Base-by-base conservation (phyloP, 805 yeast genomes). In the Starmerella kuoi region DNA sequence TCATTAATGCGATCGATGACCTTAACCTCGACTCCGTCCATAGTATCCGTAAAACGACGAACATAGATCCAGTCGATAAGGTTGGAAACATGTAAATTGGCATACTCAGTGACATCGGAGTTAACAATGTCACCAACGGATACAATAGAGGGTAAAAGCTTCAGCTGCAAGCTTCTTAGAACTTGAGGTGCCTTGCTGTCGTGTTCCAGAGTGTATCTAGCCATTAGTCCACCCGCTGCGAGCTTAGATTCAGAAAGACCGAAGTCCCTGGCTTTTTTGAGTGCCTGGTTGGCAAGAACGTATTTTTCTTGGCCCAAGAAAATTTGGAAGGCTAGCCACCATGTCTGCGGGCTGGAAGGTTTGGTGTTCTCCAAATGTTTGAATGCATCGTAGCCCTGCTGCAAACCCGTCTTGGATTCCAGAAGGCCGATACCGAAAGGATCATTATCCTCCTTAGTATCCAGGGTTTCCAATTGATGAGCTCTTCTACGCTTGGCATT, bases 271-370 rank as follows among this genome's bases (percentile, higher is more conserved):
- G 72, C 68, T 51, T 61, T 68, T 43, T 65, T 66, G 42, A 72
- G 54, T 1, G 74, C 67, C 53, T 69, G 76, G 37, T 68, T 58
- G 5, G 77, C 75, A 49, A 73, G 61, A 24, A 72, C 68, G 49
- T 70, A 72, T 57, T 73, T 72, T 37, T 65, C 63, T 46, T 69
- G 70, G 2, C 60, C 50, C 40, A 66, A 55, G 50, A 69, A 67
- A 12, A 72, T 52, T 31, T 61, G 61, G 53, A 63, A 70, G 3
- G 66, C 70, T 19, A 69, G 57, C 46, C 67, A 63, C 72, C 72
- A 68, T 1, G 73, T 62, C 12, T 14, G 11, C 14, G 42, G 32
- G 15, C 30, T 25, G 8, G 37, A 4, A 14, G 38, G 37, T n/a
- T 17, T 30, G 5, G 44, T 38, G 23, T 42, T 46, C 30, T 52